Evolutionary conservation across 2,329 filamentous ascomycete species (phyloP).

Genomic region (Verticillium zaregamsianum): DNA sequence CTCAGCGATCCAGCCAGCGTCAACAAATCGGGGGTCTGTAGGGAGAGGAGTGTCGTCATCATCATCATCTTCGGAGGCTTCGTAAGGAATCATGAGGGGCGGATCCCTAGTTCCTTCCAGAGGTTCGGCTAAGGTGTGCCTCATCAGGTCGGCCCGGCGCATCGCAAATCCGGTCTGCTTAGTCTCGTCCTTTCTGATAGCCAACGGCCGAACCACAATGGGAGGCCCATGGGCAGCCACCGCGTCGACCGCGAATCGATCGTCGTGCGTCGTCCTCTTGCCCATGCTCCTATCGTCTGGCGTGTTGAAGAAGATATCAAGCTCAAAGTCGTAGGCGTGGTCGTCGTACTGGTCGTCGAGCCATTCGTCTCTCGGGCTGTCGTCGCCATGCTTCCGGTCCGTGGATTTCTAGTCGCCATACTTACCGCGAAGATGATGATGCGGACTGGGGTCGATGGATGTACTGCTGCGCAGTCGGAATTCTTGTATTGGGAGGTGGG

Average conservation of each 20-base stretch:
- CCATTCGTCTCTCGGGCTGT: conserved; percentile 26
- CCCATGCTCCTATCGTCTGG: background rate
- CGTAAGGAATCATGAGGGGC: conserved; percentile 40
- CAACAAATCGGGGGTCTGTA: conserved; percentile 59
- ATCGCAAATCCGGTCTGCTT: conserved; percentile 4
- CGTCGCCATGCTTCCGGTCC: conserved; percentile 11
- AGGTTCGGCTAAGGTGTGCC: conserved; percentile 7
- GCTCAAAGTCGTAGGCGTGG: conserved; percentile 11
- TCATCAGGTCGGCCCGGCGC: conserved; percentile 9
- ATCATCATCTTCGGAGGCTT: conserved; percentile 42
- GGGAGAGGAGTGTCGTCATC: conserved; percentile 58
- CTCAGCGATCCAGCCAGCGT: conserved; percentile 70
- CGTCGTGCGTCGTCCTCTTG: conserved; percentile 4
- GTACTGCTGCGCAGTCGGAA: conserved; percentile 26
- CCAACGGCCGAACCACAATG: conserved; percentile 3
- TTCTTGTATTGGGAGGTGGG: conserved; percentile 21
- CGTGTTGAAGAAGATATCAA: background rate
- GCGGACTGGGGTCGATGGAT: conserved; percentile 20
- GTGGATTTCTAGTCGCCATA: conserved; percentile 26
- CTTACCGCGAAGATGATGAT: conserved; percentile 49
- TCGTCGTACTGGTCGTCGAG: conserved; percentile 25
- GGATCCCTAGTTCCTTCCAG: conserved; percentile 19
- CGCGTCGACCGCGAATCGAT: conserved; percentile 3
- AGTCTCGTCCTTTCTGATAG: background rate
- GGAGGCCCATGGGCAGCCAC: conserved; percentile 5